These are phyloP conservation scores for Ogataea wickerhamii DNA, from an alignment of 805 yeast genomes.

Conservation along the genomic window DNA sequence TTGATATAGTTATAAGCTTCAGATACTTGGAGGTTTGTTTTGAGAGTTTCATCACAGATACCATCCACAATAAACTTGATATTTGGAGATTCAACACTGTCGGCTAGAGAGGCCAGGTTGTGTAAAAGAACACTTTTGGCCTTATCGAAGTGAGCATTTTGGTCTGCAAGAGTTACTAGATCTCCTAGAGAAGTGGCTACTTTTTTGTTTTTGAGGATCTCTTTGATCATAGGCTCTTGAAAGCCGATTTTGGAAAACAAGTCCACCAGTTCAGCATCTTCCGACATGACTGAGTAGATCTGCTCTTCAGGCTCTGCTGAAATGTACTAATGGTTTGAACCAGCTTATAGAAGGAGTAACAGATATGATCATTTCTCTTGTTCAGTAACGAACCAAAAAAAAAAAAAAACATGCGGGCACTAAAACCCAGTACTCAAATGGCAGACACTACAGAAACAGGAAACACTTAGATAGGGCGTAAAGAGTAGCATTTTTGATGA, in stretches of 20 bases:
- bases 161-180: slow-evolving; percentile 46
- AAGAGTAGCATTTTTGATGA: too few species aligned
- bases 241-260: slow-evolving; percentile 55
- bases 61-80: slow-evolving; percentile 55
- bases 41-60: slow-evolving; percentile 60
- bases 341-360: too few species aligned
- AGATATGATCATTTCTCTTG: not conserved
- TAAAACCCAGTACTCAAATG: not conserved
- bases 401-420: not conserved
- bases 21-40: slow-evolving; percentile 67
- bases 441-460: too few species aligned
- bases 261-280: slow-evolving; percentile 27
- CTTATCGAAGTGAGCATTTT: slow-evolving; percentile 46
- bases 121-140: slow-evolving; percentile 65
- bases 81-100: slow-evolving; percentile 50
- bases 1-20: slow-evolving; percentile 78
- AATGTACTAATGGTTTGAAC: too few species aligned
- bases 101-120: slow-evolving; percentile 68
- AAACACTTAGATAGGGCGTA: too few species aligned
- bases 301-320: too few species aligned
- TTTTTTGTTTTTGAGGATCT: slow-evolving; percentile 80
- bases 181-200: slow-evolving; percentile 67
- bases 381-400: not conserved
- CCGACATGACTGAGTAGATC: slow-evolving; percentile 10
- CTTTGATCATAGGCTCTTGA: slow-evolving; percentile 70